Base-by-base conservation (phyloP, 2,329 filamentous ascomycete species). In the Bisporella sp. region DNA sequence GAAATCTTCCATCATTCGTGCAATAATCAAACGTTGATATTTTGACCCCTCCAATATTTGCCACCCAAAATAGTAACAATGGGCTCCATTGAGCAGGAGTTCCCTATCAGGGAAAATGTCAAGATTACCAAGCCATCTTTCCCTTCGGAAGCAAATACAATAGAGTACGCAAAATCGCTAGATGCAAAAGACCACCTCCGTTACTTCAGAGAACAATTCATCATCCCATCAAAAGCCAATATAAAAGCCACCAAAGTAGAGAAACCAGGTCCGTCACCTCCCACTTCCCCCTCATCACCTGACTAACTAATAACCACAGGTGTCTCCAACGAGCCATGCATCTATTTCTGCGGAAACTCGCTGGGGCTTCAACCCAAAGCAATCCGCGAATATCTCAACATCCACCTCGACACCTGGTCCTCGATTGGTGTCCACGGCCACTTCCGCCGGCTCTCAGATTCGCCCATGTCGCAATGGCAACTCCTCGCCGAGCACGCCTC, bases 311-410 rank as follows among this genome's bases (percentile, higher is more conserved):
- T 59, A 61, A 49, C 59, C 57, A 50, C 9, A 55, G 54, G 54
- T 41, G 51, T 55, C 9, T 54, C 58, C 8, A 49, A 58, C n/a
- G 69, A 73, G 31, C 69, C 71, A 45, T 78, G 76, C 52, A 84
- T 89, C 52, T 96, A 96, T 68, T 82, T 96, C 56, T 92, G 89
- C 58, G 91, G 91, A 50, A 95, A 96, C 71, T 95, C 89, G 0
- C 77, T 96, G 1, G 90, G 90, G 37, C 78, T 92, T 4, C 90
- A 96, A 66, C 89, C 91, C 42, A 81, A 78, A 54, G 77, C 78
- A 11, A 82, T 84, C 0, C 73, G 78, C 13, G 71, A 76, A 12
- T 83, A 88, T 55, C 70, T 95, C 54, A 73, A 83, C 43, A 77
- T 81, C 5, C 89, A 95, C 58, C 77, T 95, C 1, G 79, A 85